phyloP scores from a whole-genome alignment of 2,329 filamentous ascomycete genomes.

The Ophiostoma australiae region DNA sequence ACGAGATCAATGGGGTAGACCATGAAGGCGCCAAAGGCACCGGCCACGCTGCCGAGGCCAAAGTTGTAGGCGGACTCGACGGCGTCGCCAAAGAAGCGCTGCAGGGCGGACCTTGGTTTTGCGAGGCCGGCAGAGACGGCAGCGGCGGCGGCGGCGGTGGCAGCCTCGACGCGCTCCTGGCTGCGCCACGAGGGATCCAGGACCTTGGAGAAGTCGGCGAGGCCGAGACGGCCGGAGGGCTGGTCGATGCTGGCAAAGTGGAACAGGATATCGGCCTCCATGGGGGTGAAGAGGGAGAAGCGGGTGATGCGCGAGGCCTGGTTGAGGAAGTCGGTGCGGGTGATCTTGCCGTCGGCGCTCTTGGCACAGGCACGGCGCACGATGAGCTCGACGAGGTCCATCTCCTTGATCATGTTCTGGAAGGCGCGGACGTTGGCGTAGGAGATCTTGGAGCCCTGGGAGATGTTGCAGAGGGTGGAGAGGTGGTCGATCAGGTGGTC shows the following conservation, averaged over 20 bases:
- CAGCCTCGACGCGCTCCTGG: slow-evolving; percentile 40
- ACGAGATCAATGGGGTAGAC: slow-evolving; percentile 98
- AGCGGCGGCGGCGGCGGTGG: neutral
- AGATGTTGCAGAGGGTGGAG: slow-evolving; percentile 90
- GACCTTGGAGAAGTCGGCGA: slow-evolving; percentile 88
- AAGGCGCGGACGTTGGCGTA: slow-evolving; percentile 97
- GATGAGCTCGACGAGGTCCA: slow-evolving; percentile 94
- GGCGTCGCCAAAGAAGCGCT: slow-evolving; percentile 57
- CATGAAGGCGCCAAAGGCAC: slow-evolving; percentile 98
- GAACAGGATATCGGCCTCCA: slow-evolving; percentile 98
- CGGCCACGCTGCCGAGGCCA: slow-evolving; percentile 78
- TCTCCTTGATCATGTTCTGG: slow-evolving; percentile 95
- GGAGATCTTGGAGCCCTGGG: slow-evolving; percentile 83
- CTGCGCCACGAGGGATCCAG: slow-evolving; percentile 88
- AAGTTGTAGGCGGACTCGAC: slow-evolving; percentile 87
- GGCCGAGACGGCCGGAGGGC: slow-evolving; percentile 71
- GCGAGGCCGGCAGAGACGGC: neutral
- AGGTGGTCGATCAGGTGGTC: slow-evolving; percentile 92
- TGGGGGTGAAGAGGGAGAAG: slow-evolving; percentile 94
- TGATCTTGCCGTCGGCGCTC: slow-evolving; percentile 87
- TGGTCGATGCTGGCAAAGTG: slow-evolving; percentile 94
- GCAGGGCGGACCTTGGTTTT: slow-evolving; percentile 46
- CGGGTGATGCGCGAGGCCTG: slow-evolving; percentile 86
- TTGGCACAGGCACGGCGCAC: slow-evolving; percentile 79
- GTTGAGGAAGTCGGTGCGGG: slow-evolving; percentile 86